Base-by-base conservation (phyloP, 108 stramenopile species). In the Stephanodiscus triporus region DNA sequence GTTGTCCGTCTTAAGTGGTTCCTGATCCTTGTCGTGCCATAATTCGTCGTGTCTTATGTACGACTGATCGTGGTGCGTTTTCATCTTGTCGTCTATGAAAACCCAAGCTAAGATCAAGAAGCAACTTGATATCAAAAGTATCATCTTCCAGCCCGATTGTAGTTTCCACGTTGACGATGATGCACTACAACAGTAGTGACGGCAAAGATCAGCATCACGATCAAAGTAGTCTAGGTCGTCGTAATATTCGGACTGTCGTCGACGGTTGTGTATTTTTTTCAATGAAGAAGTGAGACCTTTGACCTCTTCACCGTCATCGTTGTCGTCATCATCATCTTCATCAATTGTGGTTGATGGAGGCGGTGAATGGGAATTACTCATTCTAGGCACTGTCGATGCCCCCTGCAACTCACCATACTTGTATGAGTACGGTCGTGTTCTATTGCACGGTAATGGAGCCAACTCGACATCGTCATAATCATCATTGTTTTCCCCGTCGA, bases 141-240 rank as follows among this genome's bases (percentile, higher is more conserved):
- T 30, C 29, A 70, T 80, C 40, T 54, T 65, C 68, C 72, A 73
- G 26, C 78, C 60, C 9, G 79, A 57, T 0, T 22, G 36, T n/a
- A 23, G 36, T 23, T 42, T n/a, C n/a, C 60, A 20, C 9, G 37
- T 5, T 9, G 22, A 61, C n/a, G 36, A 17, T 40, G 16, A 8
- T 22, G 9, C 37, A 63, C 65, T 29, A 19, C 50, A 54, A 48
- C 63, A 66, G 38, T 66, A 34, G 64, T 9, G 58, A 40, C 11
- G 22, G 14, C 59, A 37, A 13, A 9, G 9, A 27, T 62, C 42
- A 16, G 61, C n/a, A 38, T 66, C 66, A 11, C 78, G 51, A 24
- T 72, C 70, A 54, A 79, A 79, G 53, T 45, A 45, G 14, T 72
- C 71, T 13, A 67, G 27, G 51, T 79, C 71, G 43, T 79, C 71